Base-by-base conservation (phyloP, 257 asterid species). In the Rehmannia glutinosa region DNA sequence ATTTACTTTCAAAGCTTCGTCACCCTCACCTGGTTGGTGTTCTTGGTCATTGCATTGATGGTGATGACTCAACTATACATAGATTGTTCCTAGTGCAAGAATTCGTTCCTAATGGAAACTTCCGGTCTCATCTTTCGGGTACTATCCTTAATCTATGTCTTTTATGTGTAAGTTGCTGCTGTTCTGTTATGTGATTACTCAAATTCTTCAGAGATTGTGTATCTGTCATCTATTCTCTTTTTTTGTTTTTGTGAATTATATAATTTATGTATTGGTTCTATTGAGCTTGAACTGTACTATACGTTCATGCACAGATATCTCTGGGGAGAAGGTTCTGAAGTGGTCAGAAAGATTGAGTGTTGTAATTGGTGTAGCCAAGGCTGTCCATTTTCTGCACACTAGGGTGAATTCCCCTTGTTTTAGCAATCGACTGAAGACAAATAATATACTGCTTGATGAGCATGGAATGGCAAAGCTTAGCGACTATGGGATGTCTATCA, bases 281-380 rank as follows among this genome's bases (percentile, higher is more conserved):
- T 51, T 35, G 56, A 59, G 64, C 67, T 68, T 27, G 36, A 54
- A 72, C 41, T 72, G 15, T 63, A 62, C 60, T 51, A 25, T 74
- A 35, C 45, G 19, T 33, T 71, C 46, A 19, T 72, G 63, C 71
- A 63, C 87, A 93, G 99, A 86, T 60, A 84, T 72, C 47, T 56
- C 70, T 49, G 83, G 86, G 0, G 96, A 76, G 84, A 90, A 82
- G 83, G 80, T 77, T 43, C 80, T 88, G 59, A 90, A 80, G 70
- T 90, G 99, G 99, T 63, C 97, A 4, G 96, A 90, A 43, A 86
- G 99, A 85, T 73, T 93, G 78, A 86, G 86, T 11, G 82, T 93
- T 74, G 84, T 93, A 70, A 93, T 84, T 51, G 94, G 89, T 73
- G 82, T 82, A 32, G 97, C 96, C 69, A 88, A 88, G 80, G 96